These are phyloP conservation scores for Lasiodiplodia sp. DNA, from an alignment of 2,329 filamentous ascomycete species.

Conservation along the genomic window DNA sequence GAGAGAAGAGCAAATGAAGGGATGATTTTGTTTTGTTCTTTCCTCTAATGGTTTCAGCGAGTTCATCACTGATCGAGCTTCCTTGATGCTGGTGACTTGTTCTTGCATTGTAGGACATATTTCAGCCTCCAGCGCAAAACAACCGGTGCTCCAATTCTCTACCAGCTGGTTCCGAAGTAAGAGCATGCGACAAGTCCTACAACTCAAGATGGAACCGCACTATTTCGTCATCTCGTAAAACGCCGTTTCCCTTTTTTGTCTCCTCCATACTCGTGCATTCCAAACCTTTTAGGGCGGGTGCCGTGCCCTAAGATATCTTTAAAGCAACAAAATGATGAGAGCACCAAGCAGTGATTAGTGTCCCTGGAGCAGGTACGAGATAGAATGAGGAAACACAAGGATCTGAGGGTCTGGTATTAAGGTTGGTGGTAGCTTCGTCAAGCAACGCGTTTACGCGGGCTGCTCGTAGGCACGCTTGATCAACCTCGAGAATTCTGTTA, in stretches of 20 bases:
- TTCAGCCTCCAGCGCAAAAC: constrained; percentile 4
- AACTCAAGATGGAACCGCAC: constrained; percentile 1
- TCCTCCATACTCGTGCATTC: not conserved
- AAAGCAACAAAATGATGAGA: not conserved
- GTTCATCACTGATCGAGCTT: not conserved
- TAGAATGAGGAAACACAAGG: not conserved
- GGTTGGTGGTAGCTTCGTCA: not conserved
- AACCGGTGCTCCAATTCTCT: not conserved
- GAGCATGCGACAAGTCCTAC: not conserved
- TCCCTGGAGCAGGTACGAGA: not conserved
- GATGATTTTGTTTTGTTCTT: constrained; percentile 9
- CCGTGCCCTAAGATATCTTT: constrained; percentile 6
- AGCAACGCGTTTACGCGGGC: constrained; percentile 55
- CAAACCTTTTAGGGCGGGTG: not conserved
- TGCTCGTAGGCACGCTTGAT: constrained; percentile 88
- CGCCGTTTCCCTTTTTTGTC: constrained; percentile 9
- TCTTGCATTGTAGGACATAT: not conserved
- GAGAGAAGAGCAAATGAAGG: constrained; percentile 1
- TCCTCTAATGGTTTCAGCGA: not conserved
- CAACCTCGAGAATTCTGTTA: constrained; percentile 72
- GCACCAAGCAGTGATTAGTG: constrained; percentile 3
- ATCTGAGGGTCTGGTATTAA: not conserved
- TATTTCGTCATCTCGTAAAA: constrained; percentile 15
- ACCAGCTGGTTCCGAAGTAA: not conserved
- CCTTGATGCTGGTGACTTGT: not conserved